Conservation (phyloP, 1,284 basidiomycete genomes). For the Apiotrichum sp. region DNA sequence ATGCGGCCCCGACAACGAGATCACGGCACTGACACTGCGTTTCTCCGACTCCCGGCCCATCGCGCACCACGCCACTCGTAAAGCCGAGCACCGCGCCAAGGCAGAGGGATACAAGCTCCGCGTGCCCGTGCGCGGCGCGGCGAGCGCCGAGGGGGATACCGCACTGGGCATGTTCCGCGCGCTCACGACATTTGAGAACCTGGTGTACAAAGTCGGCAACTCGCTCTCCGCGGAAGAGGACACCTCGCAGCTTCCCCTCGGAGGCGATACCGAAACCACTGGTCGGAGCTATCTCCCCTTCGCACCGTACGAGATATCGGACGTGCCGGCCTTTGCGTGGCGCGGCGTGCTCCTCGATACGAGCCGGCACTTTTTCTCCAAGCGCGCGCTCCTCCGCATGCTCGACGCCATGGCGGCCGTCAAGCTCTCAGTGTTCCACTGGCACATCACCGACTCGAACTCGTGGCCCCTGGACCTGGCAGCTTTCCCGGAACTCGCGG, state of each 20-base stretch:
- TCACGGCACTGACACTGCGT: conserved; percentile 1
- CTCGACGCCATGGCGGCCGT: conserved; percentile 80
- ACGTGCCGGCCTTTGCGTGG: conserved; percentile 48
- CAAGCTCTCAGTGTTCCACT: conserved; percentile 66
- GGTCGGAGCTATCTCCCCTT: conserved; percentile 20
- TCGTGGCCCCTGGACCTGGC: conserved; percentile 64
- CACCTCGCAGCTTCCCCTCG: neutral
- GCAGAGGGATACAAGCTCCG: conserved; percentile 21
- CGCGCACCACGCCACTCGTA: neutral
- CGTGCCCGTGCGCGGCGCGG: conserved; percentile 5
- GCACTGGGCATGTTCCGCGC: conserved; percentile 56
- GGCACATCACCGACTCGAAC: conserved; percentile 11
- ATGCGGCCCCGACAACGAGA: neutral
- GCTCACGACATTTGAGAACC: conserved; percentile 71
- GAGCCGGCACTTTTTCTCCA: conserved; percentile 30
- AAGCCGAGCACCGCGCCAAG: neutral
- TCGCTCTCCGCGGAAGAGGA: neutral
- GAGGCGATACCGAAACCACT: neutral
- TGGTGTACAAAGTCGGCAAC: conserved; percentile 47
- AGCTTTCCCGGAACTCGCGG: conserved; percentile 57
- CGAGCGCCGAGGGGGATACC: neutral
- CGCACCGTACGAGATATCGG: conserved; percentile 43
- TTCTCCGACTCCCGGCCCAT: neutral
- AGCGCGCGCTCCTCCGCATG: conserved; percentile 40
- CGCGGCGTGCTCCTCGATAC: conserved; percentile 79